These are phyloP conservation scores for Biscutella laevigata DNA, from an alignment of 441 rosid genomes.

Conservation along the genomic window DNA sequence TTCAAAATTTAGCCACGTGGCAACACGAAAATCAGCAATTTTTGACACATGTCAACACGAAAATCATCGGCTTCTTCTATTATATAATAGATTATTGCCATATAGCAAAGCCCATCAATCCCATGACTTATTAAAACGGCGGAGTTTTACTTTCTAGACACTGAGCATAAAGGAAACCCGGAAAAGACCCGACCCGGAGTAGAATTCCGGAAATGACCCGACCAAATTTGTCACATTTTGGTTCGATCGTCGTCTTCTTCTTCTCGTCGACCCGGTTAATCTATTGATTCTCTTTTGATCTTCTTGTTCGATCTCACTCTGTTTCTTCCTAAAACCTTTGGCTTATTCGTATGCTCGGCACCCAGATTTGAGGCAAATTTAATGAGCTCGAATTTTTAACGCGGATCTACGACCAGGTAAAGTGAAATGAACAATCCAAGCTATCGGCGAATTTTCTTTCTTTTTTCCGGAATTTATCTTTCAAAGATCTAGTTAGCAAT, in stretches of 20 bases:
- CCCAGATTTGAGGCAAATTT: background rate
- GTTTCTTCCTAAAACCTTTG: background rate
- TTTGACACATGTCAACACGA: too few species aligned
- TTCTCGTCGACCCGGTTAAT: background rate
- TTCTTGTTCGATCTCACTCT: slow-evolving; percentile 19
- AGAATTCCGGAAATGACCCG: slow-evolving; percentile 10
- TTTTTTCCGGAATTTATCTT: background rate
- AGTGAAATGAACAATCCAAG: slow-evolving; percentile 6
- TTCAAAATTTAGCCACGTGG: too few species aligned
- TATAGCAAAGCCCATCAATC: too few species aligned
- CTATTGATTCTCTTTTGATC: background rate
- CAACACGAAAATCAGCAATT: too few species aligned
- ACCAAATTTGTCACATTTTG: slow-evolving; percentile 6
- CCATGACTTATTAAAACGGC: too few species aligned
- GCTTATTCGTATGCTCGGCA: background rate
- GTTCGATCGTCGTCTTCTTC: slow-evolving; percentile 18
- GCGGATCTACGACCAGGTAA: slow-evolving; percentile 24
- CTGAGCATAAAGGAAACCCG: too few species aligned
- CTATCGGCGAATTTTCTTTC: slow-evolving; percentile 2
- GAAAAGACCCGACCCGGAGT: slow-evolving; percentile 17
- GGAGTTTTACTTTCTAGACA: background rate
- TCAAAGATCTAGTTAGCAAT: slow-evolving; percentile 14
- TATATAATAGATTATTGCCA: too few species aligned
- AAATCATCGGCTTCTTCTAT: too few species aligned
- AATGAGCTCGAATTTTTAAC: slow-evolving; percentile 16